Evolutionary conservation across 495 filamentous ascomycete genomes (phyloP).

Genomic region (Hypoxylon cercidicola): DNA sequence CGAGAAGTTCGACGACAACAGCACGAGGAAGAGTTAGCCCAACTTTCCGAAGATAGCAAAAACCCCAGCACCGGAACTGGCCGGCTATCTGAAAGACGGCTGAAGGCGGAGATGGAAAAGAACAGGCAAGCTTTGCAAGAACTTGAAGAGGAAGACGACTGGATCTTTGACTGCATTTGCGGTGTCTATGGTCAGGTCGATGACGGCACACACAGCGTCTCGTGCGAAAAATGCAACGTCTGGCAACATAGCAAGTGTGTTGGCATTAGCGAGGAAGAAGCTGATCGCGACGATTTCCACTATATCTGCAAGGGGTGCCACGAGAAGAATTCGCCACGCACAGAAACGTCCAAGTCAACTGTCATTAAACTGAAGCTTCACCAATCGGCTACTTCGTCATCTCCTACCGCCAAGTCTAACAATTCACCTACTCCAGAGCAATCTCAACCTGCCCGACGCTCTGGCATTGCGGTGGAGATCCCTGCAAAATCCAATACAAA

Average conservation of each 20-base stretch:
- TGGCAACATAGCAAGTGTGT: constrained; percentile 97
- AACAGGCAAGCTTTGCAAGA: constrained; percentile 77
- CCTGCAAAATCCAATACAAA: constrained; percentile 15
- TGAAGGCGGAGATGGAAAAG: constrained; percentile 80
- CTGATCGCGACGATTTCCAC: constrained; percentile 86
- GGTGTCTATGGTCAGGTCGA: constrained; percentile 90
- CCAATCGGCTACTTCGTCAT: constrained; percentile 62
- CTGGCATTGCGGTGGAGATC: constrained; percentile 30
- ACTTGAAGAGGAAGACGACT: constrained; percentile 77
- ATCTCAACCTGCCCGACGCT: constrained; percentile 16
- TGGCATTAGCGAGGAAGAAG: constrained; percentile 77
- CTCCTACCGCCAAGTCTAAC: constrained; percentile 25
- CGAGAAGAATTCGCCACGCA: constrained; percentile 66
- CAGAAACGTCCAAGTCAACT: constrained; percentile 57
- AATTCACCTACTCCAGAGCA: constrained; percentile 24
- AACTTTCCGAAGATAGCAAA: constrained; percentile 80
- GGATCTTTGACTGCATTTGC: constrained; percentile 96
- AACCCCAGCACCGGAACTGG: constrained; percentile 69
- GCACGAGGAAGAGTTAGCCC: constrained; percentile 84
- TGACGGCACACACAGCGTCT: constrained; percentile 90
- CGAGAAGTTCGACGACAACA: constrained; percentile 81
- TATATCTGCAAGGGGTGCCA: constrained; percentile 86
- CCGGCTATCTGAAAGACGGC: constrained; percentile 79
- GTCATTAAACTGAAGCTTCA: constrained; percentile 79
- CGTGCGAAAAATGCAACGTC: constrained; percentile 94